These are phyloP conservation scores for Phytophthora colocasiae DNA, from an alignment of 352 stramenopile species.

Conservation along the genomic window DNA sequence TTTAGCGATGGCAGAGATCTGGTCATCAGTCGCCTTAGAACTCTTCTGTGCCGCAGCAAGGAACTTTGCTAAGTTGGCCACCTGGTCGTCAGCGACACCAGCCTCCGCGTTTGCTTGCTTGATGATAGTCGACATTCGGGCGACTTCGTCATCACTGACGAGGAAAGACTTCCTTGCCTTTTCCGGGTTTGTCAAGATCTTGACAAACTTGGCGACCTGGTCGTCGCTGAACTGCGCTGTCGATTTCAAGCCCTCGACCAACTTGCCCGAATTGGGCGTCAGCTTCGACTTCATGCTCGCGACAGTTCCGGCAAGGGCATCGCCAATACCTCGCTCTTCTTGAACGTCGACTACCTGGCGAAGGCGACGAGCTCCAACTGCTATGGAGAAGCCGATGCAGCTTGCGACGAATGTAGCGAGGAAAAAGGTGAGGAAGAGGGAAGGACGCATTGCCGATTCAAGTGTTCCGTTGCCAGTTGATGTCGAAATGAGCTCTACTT, in stretches of 20 bases:
- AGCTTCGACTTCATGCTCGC: not conserved
- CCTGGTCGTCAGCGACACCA: not conserved
- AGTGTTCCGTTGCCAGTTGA: not conserved
- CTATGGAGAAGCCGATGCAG: not conserved
- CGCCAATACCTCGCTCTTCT: not conserved
- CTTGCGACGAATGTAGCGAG: not conserved
- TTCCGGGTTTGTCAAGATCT: not conserved
- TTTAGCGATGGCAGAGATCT: not conserved
- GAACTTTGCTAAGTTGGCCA: not conserved
- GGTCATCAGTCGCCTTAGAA: not conserved
- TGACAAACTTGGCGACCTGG: not conserved
- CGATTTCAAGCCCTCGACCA: not conserved
- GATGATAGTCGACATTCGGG: not conserved
- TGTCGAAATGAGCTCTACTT: not conserved
- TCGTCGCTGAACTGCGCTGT: not conserved
- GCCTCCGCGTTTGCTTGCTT: constrained; percentile 1
- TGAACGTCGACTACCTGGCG: not conserved
- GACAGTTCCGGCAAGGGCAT: not conserved
- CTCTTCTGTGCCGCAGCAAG: not conserved
- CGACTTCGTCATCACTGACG: not conserved
- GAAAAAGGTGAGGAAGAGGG: not conserved
- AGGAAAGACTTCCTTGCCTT: not conserved
- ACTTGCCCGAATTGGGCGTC: not conserved
- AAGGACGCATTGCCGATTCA: not conserved
- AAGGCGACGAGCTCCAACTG: not conserved